These are phyloP conservation scores for Ashbya aceris DNA, from an alignment of 1,139 yeast species.

Conservation along the genomic window DNA sequence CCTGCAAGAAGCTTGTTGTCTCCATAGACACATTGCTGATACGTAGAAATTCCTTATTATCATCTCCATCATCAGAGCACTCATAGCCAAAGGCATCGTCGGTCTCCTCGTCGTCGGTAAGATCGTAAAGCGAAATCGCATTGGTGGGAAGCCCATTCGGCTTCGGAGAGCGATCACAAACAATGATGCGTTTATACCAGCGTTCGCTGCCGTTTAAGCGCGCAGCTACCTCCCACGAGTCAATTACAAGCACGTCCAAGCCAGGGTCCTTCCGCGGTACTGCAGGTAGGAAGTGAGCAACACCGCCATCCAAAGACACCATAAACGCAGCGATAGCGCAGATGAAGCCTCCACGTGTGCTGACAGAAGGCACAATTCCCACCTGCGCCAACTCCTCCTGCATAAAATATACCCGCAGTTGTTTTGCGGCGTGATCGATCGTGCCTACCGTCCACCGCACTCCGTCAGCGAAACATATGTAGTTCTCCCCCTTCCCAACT, in stretches of 20 bases:
- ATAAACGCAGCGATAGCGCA: constrained; percentile 28
- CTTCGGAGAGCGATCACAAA: constrained; percentile 21
- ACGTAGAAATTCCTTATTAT: constrained; percentile 23
- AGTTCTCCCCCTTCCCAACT: constrained; percentile 14
- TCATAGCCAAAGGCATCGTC: constrained; percentile 23
- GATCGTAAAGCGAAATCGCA: constrained; percentile 25
- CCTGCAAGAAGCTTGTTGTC: constrained; percentile 41
- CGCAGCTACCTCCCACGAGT: constrained; percentile 19
- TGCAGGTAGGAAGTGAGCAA: constrained; percentile 26
- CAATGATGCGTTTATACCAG: constrained; percentile 30
- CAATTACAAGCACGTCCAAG: constrained; percentile 29
- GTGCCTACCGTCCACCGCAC: constrained; percentile 9
- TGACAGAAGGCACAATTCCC: constrained; percentile 27
- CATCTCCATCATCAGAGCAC: constrained; percentile 33
- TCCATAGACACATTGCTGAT: constrained; percentile 16
- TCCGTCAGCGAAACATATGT: constrained; percentile 13
- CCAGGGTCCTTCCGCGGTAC: constrained; percentile 28
- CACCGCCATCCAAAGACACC: constrained; percentile 16
- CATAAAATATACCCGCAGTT: constrained; percentile 10
- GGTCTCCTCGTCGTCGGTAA: constrained; percentile 14
- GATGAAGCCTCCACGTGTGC: constrained; percentile 26
- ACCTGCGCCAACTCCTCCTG: constrained; percentile 13
- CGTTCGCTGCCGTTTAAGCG: constrained; percentile 20
- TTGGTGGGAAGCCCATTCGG: constrained; percentile 7
- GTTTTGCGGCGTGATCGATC: constrained; percentile 25